Evolutionary conservation across 2,329 filamentous ascomycete genomes (phyloP).

Genomic region (Emergomyces pasteurianus): DNA sequence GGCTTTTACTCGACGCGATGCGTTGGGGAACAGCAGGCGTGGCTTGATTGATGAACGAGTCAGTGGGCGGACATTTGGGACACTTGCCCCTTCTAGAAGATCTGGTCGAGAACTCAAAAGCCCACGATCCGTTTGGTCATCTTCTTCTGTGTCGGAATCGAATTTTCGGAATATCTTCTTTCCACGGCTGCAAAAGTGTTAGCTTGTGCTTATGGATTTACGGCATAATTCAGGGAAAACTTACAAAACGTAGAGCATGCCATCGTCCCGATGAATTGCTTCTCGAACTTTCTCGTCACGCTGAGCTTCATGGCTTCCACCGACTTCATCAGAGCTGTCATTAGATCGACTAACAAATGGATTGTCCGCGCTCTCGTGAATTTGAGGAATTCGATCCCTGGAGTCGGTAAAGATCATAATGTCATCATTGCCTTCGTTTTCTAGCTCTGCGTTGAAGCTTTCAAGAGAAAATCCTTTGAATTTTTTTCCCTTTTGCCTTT

Average conservation of each 20-base stretch:
- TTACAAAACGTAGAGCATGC: constrained; percentile 52
- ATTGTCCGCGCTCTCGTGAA: constrained; percentile 42
- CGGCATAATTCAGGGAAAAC: constrained; percentile 18
- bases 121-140: constrained; percentile 30
- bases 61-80: constrained; percentile 34
- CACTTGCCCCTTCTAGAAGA: constrained; percentile 20
- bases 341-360: constrained; percentile 39
- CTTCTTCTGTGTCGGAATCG: constrained; percentile 29
- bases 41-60: constrained; percentile 49
- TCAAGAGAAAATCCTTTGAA: constrained; percentile 35
- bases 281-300: constrained; percentile 37
- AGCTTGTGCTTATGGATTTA: constrained; percentile 12
- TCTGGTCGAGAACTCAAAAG: constrained; percentile 30
- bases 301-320: constrained; percentile 15
- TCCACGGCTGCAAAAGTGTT: constrained; percentile 40
- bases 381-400: constrained; percentile 46
- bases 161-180: constrained; percentile 50
- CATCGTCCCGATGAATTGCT: constrained; percentile 41
- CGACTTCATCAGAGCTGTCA: constrained; percentile 13
- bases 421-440: constrained; percentile 22
- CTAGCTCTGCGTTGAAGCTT: constrained; percentile 27
- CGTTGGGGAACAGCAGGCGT: constrained; percentile 45
- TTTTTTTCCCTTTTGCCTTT: constrained; percentile 35
- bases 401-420: constrained; percentile 53
- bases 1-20: constrained; percentile 25